A percentile compares a stretch with the other conserved stretches of the same genome.
Conservation (phyloP, 306 rosid species). For the Vigna nakashimae region DNA sequence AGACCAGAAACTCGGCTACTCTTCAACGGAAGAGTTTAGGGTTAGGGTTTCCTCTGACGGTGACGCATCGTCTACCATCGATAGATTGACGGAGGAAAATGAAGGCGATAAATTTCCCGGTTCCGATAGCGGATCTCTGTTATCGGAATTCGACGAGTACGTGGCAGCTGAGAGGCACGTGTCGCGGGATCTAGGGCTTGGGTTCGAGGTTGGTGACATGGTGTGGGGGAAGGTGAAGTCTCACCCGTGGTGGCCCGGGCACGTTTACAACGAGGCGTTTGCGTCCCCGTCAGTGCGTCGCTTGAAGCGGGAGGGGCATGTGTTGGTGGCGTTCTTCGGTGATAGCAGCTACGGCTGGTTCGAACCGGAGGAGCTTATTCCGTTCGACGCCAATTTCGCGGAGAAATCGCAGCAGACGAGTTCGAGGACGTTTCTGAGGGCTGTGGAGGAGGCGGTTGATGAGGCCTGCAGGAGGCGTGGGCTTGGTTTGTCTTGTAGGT, state of each 20-base stretch:
- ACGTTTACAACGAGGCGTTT: constrained; percentile 75
- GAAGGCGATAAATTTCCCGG: not conserved
- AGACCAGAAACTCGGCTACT: not conserved
- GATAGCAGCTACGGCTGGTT: constrained; percentile 99
- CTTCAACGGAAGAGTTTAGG: constrained; percentile 42
- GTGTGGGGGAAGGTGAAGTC: constrained; percentile 99
- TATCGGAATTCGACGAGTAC: constrained; percentile 79
- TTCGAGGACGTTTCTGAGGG: constrained; percentile 72
- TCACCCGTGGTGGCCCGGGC: constrained; percentile 99
- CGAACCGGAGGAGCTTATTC: constrained; percentile 84
- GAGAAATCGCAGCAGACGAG: constrained; percentile 80
- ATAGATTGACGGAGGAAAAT: not conserved
- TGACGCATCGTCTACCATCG: constrained; percentile 37
- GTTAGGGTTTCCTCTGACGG: constrained; percentile 55
- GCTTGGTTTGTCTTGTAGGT: constrained; percentile 74
- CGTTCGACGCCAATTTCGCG: constrained; percentile 69
- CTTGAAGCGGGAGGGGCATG: constrained; percentile 73
- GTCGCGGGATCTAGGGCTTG: constrained; percentile 49
- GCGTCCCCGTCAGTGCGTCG: constrained; percentile 82
- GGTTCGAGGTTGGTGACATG: constrained; percentile 87
- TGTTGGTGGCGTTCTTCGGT: constrained; percentile 94
- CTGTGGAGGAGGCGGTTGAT: constrained; percentile 95
- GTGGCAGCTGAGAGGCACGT: constrained; percentile 74
- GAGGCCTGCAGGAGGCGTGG: constrained; percentile 80
- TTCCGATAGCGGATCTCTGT: constrained; percentile 58